Evolutionary conservation across 2,329 filamentous ascomycete genomes (phyloP), one percentile per base, ranked within the genome.

Genomic region (Capronia epimyces): DNA sequence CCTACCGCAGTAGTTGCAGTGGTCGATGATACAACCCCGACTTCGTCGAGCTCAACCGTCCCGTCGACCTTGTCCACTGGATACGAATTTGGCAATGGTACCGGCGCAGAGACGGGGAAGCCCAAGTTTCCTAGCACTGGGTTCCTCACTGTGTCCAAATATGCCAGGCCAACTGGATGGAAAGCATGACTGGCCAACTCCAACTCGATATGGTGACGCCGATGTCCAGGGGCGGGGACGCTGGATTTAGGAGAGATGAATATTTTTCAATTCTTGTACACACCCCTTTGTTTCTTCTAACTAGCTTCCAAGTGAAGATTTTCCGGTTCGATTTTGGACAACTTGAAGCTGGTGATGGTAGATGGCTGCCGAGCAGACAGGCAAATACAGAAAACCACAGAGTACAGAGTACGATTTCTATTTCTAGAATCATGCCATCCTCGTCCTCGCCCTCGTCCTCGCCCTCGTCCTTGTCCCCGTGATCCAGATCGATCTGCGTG

Each of bases 241-340:
- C 10, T 27, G 18, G 22, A 34, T 27, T 29, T 31, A 29, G 36
- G 24, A 22, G 15, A 13, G 32, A 36, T 36, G 32, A 36, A 5
- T 36, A 8, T 39, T 43, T 39, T 43, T 55, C 48, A 43, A 46
- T 55, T 55, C 52, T 55, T 55, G 52, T 52, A 55, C 29, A 55
- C 31, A 51, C 20, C 4, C 4, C 16, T 16, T 15, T 24, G 6
- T 50, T 27, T 24, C 31, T 22, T 15, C 43, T 34, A 39, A 10
- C 36, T 36, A 12, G 7, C 13, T n/a, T n/a, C 13, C 29, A 8
- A 32, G 13, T 12, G 29, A 32, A n/a, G 42, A 21, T 44, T 15
- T 27, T 32, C 7, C 13, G 3, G 29, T 12, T 12, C 29, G 29
- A 32, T 32, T n/a, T 32, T 12, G 7, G 29, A 12, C 29, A n/a